Evolutionary conservation across 345 rosid species (phyloP), one percentile per base, ranked within the genome.

Genomic region (Salix purpurea): DNA sequence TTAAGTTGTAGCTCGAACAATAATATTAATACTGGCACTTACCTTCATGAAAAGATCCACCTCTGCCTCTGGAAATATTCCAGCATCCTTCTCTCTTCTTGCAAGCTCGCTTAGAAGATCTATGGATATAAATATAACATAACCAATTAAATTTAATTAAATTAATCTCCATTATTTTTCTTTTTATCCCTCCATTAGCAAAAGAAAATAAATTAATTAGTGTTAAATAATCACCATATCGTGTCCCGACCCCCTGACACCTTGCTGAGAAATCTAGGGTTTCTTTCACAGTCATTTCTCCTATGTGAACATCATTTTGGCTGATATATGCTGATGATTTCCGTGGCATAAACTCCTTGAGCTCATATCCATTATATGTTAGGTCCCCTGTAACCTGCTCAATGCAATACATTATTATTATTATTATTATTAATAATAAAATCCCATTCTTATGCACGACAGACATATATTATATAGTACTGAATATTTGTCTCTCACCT

Each of bases 11-110:
- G 62, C 6, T 52, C 6, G n/a, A 54, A 1, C 0, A 52, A 0
- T 6, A 54, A 2, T 6, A 1, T 0, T 6, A 54, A 2, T 6
- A 1, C 1, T 14, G 28, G 64, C 28, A 21, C 30, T 73, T 77
- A 90, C 94, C 90, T 94, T 94, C 98, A 94, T 94, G 89, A 92
- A 94, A 48, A 94, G 91, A 86, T 94, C 98, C 28, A 94, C 85
- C 83, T 94, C 97, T 62, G 97, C 90, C 72, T 94, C 98, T 1
- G 98, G 98, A 50, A 84, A 82, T 10, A 94, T 90, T 60, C 97
- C 91, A 28, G 90, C 92, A n/a, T 86, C 88, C 69, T 88, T 94
- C 80, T 94, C 98, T 74, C 96, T 90, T 54, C 91, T 90, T 64
- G 87, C 97, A 65, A 94, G 86, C 82, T 92, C 98, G 81, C 83